Percentiles rank a stretch among this genome's conserved stretches.
phyloP scores from a whole-genome alignment of 495 filamentous ascomycete genomes.

The Hypomontagnella submonticulosa region DNA sequence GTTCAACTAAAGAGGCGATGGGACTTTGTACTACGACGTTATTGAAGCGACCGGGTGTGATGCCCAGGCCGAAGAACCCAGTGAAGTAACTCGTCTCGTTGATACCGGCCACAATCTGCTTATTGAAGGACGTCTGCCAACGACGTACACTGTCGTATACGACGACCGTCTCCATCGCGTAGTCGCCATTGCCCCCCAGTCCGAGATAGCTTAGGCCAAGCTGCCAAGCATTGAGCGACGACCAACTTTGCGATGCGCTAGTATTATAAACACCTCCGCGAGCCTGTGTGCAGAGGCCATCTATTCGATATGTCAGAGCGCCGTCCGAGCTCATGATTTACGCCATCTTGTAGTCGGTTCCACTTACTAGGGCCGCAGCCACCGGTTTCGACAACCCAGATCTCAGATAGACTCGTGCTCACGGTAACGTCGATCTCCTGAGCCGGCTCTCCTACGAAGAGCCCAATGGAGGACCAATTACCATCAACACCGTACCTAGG shows the following conservation, averaged over 20 bases:
- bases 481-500: constrained; percentile 62
- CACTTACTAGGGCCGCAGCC: constrained; percentile 61
- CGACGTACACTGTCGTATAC: constrained; percentile 55
- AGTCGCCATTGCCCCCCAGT: constrained; percentile 64
- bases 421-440: constrained; percentile 68
- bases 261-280: constrained; percentile 66
- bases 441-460: constrained; percentile 66
- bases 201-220: constrained; percentile 66
- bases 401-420: constrained; percentile 66
- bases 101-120: constrained; percentile 63
- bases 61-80: constrained; percentile 68
- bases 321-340: constrained; percentile 6
- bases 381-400: constrained; percentile 64
- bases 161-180: constrained; percentile 67
- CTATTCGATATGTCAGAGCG: constrained; percentile 45
- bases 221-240: constrained; percentile 63
- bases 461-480: constrained; percentile 63
- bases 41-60: constrained; percentile 56
- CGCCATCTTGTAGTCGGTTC: constrained; percentile 1
- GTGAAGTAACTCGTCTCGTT: constrained; percentile 66
- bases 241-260: constrained; percentile 65
- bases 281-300: constrained; percentile 52
- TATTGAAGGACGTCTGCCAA: constrained; percentile 57
- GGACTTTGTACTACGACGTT: constrained; percentile 50
- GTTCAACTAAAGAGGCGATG: constrained; percentile 59